Evolutionary conservation across 2,329 filamentous ascomycete species (phyloP), one percentile per base, ranked within the genome.

Genomic region (Beauveria sp.): DNA sequence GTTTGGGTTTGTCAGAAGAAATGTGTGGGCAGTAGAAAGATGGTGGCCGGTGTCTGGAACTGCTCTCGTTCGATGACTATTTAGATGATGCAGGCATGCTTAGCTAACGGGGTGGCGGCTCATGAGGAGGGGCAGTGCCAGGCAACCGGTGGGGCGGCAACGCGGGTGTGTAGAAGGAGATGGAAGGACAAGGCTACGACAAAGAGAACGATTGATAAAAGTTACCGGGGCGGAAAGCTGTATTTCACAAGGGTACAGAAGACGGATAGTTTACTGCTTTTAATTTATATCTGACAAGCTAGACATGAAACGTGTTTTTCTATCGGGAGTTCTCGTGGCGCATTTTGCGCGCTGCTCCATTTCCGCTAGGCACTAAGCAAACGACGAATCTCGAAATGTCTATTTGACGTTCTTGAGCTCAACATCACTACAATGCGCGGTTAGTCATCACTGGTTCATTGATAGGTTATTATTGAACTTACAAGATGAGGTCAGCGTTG

Each of bases 401-500:
- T 76, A 78, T 30, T 83, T 80, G 77, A 89, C 84, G 55, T 76
- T 80, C 76, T 88, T 85, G 67, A 90, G 83, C 74, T 88, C 78
- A 66, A 90, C 86, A 66, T 90, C 86, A 73, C 87, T 89, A 67
- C 51, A 42, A 6, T 9, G 26, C 8, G 56, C 66, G 62, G 68
- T 63, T 46, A 58, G 43, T 5, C 20, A n/a, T 16, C 8, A 7
- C 3, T n/a, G 0, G 12, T 3, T 5, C 20, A 26, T 30, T 22
- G 22, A 34, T 10, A 8, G 20, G 9, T 3, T 7, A 20, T 30
- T 1, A 0, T 49, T 10, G 26, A 26, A 85, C 90, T 81, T 82
- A 95, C 91, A 96, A 96, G 78, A 96, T 82, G 65, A 96, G 81
- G 66, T 81, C 85, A n/a, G 90, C 78, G 69, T 88, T 84, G 45